Conservation (phyloP, 208 protist genomes). For the Angomonas ambiguus region DNA sequence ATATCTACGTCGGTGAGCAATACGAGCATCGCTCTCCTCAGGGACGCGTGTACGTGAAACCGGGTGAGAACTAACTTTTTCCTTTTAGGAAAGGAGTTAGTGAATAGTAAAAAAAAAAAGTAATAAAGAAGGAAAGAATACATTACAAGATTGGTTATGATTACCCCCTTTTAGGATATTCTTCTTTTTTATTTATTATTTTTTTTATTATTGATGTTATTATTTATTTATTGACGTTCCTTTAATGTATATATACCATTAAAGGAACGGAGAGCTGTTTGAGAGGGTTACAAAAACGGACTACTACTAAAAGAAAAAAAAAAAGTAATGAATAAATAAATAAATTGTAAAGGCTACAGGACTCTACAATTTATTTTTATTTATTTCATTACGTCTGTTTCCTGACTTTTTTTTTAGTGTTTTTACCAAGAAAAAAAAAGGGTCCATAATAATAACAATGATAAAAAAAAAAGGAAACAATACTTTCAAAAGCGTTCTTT, state of each 20-base stretch:
- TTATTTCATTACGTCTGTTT: background rate
- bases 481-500: background rate
- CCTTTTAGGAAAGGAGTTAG: too few relatives aligned
- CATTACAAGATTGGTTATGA: too few relatives aligned
- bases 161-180: too few relatives aligned
- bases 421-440: conserved; percentile 9
- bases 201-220: too few relatives aligned
- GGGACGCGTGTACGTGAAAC: conserved; percentile 67
- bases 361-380: too few relatives aligned
- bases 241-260: too few relatives aligned
- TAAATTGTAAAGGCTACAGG: too few relatives aligned
- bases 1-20: conserved; percentile 89
- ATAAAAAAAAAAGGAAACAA: background rate
- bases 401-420: background rate
- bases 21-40: conserved; percentile 83
- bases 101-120: conserved; percentile 5
- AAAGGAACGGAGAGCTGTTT: background rate
- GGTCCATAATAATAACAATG: conserved; percentile 5
- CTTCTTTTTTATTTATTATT: too few relatives aligned
- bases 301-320: conserved; percentile 9
- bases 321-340: conserved; percentile 4
- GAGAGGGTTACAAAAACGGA: conserved; percentile 2
- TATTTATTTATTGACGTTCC: too few relatives aligned
- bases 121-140: conserved; percentile 5
- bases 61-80: too few relatives aligned